A percentile compares a stretch with the other conserved stretches of the same genome.
Conservation (phyloP, 345 rosid species). For the Acer campestre region DNA sequence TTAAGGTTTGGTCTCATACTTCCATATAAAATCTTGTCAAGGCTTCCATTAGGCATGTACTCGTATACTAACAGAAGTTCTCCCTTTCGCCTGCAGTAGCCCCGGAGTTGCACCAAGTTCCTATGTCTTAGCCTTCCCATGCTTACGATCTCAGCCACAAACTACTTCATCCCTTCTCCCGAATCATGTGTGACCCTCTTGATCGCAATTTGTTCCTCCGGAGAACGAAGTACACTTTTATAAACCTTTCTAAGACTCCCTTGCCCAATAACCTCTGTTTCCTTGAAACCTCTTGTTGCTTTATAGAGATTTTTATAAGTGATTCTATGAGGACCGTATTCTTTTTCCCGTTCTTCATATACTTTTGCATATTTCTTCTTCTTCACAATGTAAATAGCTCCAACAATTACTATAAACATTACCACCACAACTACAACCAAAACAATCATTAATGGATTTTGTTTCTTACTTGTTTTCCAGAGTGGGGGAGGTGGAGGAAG, state of each 20-base stretch:
- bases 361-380: constrained; percentile 56
- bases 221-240: constrained; percentile 51
- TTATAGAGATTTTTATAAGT: constrained; percentile 52
- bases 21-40: constrained; percentile 36
- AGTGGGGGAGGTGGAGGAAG: constrained; percentile 54
- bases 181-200: constrained; percentile 52
- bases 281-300: constrained; percentile 65
- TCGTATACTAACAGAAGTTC: constrained; percentile 52
- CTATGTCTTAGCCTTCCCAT: constrained; percentile 43
- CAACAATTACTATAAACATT: constrained; percentile 18
- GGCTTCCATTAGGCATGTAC: constrained; percentile 47
- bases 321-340: constrained; percentile 57
- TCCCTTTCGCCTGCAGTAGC: constrained; percentile 40
- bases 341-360: constrained; percentile 67
- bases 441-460: constrained; percentile 18
- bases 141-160: constrained; percentile 19
- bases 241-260: constrained; percentile 64
- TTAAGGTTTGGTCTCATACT: constrained; percentile 16
- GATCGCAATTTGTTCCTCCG: constrained; percentile 53
- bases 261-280: constrained; percentile 42
- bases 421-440: constrained; percentile 26
- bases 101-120: constrained; percentile 43
- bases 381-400: constrained; percentile 27
- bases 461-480: constrained; percentile 10
- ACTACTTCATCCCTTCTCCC: constrained; percentile 52